Conservation (phyloP, 164 flowering plant species). For the Stephania cephalantha region DNA sequence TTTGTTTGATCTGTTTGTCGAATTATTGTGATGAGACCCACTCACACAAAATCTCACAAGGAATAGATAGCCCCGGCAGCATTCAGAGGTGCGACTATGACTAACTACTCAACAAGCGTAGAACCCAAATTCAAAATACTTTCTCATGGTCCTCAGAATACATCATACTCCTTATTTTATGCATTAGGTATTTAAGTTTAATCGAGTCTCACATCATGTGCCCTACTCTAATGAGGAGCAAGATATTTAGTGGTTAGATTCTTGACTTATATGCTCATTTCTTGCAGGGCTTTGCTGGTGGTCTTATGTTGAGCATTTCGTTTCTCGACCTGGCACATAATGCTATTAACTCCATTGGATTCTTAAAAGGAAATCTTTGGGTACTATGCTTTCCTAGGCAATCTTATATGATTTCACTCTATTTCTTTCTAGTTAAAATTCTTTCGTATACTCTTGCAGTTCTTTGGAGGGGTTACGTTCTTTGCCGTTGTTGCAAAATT, state of each 20-base stretch:
- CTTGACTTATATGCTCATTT: not conserved
- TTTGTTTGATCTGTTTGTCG: too few species aligned
- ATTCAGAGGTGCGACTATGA: too few species aligned
- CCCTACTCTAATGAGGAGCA: not conserved
- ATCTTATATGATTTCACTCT: not conserved
- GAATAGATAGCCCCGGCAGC: too few species aligned
- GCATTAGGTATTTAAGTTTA: not conserved
- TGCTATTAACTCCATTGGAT: conserved; percentile 87
- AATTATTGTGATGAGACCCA: too few species aligned
- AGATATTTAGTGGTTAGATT: not conserved
- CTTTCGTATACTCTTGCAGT: conserved; percentile 38
- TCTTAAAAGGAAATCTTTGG: conserved; percentile 92
- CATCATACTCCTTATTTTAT: too few species aligned
- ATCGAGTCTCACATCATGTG: not conserved
- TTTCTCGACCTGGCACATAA: conserved; percentile 96
- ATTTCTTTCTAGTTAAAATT: conserved; percentile 6
- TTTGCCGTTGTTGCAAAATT: conserved; percentile 67
- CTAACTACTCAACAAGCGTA: too few species aligned
- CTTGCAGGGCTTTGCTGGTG: conserved; percentile 93
- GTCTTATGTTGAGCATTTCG: conserved; percentile 95
- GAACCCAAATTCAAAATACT: too few species aligned
- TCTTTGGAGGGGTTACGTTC: conserved; percentile 86
- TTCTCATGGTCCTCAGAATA: too few species aligned
- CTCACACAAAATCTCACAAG: too few species aligned
- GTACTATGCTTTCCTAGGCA: conserved; percentile 25